These are phyloP conservation scores for Kokia cookei DNA, from an alignment of 441 rosid genomes.

Conservation along the genomic window DNA sequence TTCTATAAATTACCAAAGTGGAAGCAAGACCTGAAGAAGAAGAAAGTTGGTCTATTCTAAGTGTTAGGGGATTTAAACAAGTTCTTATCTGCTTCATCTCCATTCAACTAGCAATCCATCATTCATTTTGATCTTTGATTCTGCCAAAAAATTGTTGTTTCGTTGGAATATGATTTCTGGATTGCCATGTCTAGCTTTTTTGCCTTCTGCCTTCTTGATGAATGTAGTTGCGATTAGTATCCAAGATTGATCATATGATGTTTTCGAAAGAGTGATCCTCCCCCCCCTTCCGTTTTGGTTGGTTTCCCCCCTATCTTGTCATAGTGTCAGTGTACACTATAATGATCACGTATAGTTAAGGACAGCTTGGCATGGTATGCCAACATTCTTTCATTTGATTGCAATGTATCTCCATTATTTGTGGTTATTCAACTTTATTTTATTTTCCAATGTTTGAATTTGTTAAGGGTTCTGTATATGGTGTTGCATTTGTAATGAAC, in stretches of 20 bases:
- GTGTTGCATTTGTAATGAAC: conserved; percentile 22
- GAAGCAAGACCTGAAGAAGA: conserved; percentile 98
- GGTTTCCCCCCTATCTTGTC: neutral
- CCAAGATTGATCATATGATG: conserved; percentile 31
- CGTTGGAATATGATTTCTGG: conserved; percentile 8
- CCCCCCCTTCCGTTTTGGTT: neutral
- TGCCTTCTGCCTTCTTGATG: conserved; percentile 14
- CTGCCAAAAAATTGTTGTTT: conserved; percentile 11
- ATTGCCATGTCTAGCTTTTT: conserved; percentile 22
- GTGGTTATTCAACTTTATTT: conserved; percentile 13
- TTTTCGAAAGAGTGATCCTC: conserved; percentile 37
- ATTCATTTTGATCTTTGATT: conserved; percentile 7
- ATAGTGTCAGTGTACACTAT: conserved; percentile 22
- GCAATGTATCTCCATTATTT: conserved; percentile 16
- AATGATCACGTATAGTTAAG: conserved; percentile 25
- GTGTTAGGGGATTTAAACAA: neutral
- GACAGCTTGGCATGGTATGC: conserved; percentile 18
- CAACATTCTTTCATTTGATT: conserved; percentile 30
- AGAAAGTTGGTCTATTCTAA: conserved; percentile 84
- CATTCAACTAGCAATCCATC: conserved; percentile 7
- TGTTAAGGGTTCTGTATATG: conserved; percentile 23
- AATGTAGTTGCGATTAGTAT: conserved; percentile 28
- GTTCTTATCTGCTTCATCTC: conserved; percentile 15
- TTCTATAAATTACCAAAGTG: conserved; percentile 77
- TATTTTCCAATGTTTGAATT: neutral